Evolutionary conservation across 2,329 filamentous ascomycete genomes (phyloP).

Genomic region (Thielaviopsis musarum): DNA sequence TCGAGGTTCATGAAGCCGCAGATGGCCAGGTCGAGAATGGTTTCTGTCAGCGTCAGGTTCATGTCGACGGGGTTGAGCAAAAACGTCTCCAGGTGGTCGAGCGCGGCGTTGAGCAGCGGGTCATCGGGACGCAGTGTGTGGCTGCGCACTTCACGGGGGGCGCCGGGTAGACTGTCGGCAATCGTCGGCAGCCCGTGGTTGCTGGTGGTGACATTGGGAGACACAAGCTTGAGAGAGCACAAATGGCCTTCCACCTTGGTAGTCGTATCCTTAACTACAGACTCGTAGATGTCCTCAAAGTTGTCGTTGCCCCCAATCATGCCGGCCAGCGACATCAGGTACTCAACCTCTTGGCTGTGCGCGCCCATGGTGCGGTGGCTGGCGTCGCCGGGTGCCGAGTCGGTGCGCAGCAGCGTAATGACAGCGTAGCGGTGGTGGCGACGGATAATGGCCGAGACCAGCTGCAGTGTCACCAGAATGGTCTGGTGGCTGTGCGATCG

Average conservation of each 20-base stretch:
- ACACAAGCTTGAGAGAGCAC: constrained; percentile 53
- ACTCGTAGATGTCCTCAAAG: constrained; percentile 57
- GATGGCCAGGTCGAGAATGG: constrained; percentile 63
- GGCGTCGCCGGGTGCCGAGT: constrained; percentile 32
- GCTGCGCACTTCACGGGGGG: constrained; percentile 40
- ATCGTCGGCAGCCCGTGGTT: constrained; percentile 39
- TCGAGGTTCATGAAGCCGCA: constrained; percentile 77
- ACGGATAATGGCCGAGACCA: constrained; percentile 71
- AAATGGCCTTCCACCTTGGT: constrained; percentile 53
- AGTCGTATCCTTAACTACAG: constrained; percentile 54
- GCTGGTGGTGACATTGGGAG: constrained; percentile 39
- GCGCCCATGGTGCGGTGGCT: constrained; percentile 53
- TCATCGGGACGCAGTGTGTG: constrained; percentile 48
- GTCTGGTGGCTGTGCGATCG: constrained; percentile 76
- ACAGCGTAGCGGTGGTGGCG: constrained; percentile 79
- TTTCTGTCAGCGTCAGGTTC: constrained; percentile 74
- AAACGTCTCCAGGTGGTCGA: constrained; percentile 61
- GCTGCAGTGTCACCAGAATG: constrained; percentile 70
- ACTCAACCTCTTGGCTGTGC: constrained; percentile 58
- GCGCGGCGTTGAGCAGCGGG: constrained; percentile 45
- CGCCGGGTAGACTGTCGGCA: constrained; percentile 39
- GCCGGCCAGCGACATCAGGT: constrained; percentile 51
- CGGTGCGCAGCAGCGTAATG: constrained; percentile 55
- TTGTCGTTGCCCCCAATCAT: constrained; percentile 50
- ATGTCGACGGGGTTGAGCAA: constrained; percentile 83